Evolutionary conservation across 805 yeast genomes (phyloP), one percentile per base, ranked within the genome.

Genomic region (Yamadazyma ubonensis): DNA sequence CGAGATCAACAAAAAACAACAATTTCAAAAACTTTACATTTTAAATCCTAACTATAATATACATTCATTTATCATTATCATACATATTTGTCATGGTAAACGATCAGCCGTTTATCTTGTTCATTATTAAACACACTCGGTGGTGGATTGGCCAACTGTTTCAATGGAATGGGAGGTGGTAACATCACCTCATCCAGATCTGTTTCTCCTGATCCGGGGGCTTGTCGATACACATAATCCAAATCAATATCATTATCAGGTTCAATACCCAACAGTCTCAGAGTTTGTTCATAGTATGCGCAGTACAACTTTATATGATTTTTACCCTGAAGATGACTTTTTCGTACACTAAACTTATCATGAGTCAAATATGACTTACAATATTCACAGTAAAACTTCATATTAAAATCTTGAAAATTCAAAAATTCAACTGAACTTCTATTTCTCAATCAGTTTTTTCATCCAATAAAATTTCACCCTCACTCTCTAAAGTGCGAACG

Each of bases 351-450:
- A 51, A 79, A 68, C n/a, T 93, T 83, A 60, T 87, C 96, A 57
- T 88, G 96, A 1, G 96, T 88, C 42, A 89, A 65, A 52, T 83
- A 83, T 14, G 88, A 78, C 54, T 79, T 79, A 58, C 96, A 88
- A 57, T 87, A 88, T 50, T 84, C 93, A 61, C 96, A 88, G 63
- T 82, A 84, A 58, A 81, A 85, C 47, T 81, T 75, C 51, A 47
- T 46, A 14, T 15, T 14, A 5, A 9, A 16, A 5, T 22, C n/a
- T 3, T n/a, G 14, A 4, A 17, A 30, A 3, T 14, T 19, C 15
- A 23, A 10, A 4, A 23, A 23, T 23, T 23, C n/a, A 23, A 23
- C 26, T 12, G 26, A 27, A 27, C 14, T 27, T 27, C 25, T 8
- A 10, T 8, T 27, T 11, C 30, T 27, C 30, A 27, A 27, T 16